phyloP scores from a whole-genome alignment of 805 yeast species.

The Hyphopichia homilentoma region DNA sequence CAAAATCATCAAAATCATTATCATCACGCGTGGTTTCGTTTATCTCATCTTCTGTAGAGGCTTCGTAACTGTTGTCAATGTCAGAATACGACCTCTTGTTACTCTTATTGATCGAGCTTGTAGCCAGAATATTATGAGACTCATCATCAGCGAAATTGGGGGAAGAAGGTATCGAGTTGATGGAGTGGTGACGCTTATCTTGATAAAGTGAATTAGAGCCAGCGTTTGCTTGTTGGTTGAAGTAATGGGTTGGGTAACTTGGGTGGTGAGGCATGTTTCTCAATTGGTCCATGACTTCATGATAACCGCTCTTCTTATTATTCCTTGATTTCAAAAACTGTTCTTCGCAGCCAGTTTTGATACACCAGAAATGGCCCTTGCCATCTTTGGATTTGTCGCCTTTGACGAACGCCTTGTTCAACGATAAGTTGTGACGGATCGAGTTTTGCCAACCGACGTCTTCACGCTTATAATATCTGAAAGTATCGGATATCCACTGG shows the following conservation, averaged over 20 bases:
- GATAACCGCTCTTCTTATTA: constrained; percentile 41
- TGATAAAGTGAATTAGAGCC: not conserved
- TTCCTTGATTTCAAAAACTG: constrained; percentile 68
- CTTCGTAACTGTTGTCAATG: constrained; percentile 9
- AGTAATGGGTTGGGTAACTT: constrained; percentile 11
- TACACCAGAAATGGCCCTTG: constrained; percentile 91
- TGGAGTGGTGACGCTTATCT: constrained; percentile 1
- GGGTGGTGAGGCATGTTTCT: constrained; percentile 26
- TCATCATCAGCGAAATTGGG: not conserved
- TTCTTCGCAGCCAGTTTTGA: constrained; percentile 76
- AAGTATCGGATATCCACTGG: constrained; percentile 85
- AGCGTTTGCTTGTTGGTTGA: too few species aligned
- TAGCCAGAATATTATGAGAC: not conserved
- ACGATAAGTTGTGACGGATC: constrained; percentile 87
- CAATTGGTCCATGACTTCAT: constrained; percentile 40
- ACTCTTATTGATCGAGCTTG: too few species aligned
- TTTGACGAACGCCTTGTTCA: constrained; percentile 89
- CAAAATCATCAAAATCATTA: constrained; percentile 11
- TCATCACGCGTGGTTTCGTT: constrained; percentile 7
- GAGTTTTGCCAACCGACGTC: constrained; percentile 98
- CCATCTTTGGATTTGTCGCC: constrained; percentile 89
- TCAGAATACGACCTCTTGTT: too few species aligned
- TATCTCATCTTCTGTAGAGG: constrained; percentile 6
- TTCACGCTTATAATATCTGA: constrained; percentile 74
- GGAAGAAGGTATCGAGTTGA: too few species aligned